Percentiles rank a stretch among this genome's conserved stretches.
Conservation (phyloP, 176 grass and related monocot genomes). For the Musa acuminata region DNA sequence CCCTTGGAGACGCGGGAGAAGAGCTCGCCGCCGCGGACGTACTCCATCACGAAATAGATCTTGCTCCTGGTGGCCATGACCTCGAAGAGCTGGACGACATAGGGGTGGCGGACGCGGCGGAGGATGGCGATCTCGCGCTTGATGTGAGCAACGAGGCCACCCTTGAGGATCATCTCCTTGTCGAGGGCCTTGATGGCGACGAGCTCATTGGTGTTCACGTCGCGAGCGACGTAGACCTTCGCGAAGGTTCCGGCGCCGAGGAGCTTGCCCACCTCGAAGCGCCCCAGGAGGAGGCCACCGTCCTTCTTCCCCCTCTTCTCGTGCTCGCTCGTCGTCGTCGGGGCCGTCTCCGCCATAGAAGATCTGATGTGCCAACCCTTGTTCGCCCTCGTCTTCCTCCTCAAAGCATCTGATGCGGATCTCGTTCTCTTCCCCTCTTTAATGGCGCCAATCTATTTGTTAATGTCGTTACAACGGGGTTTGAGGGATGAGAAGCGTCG, state of each 20-base stretch:
- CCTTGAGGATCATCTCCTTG: constrained; percentile 80
- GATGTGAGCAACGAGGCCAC: constrained; percentile 77
- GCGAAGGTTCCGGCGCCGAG: constrained; percentile 85
- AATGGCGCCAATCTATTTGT: too few species aligned
- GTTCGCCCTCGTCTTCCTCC: neutral
- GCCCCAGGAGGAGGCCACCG: constrained; percentile 44
- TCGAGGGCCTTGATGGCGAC: constrained; percentile 95
- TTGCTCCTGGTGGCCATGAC: constrained; percentile 96
- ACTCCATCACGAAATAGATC: constrained; percentile 99
- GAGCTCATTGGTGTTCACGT: constrained; percentile 41
- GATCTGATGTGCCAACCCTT: neutral
- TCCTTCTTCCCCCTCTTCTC: constrained; percentile 2
- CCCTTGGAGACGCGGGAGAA: constrained; percentile 88
- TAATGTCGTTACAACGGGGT: neutral
- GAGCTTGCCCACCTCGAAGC: constrained; percentile 69
- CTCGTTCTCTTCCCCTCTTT: too few species aligned
- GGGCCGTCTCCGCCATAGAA: neutral
- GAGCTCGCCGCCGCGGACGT: constrained; percentile 81
- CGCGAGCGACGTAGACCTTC: constrained; percentile 81
- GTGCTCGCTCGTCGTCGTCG: neutral
- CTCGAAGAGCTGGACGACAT: constrained; percentile 83
- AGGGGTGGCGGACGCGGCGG: constrained; percentile 75
- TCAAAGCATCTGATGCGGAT: too few species aligned
- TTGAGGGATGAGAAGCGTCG: neutral
- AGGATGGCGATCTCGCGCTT: constrained; percentile 94